Conservation (phyloP, 164 flowering plant genomes). For the Nelumbo lutea region DNA sequence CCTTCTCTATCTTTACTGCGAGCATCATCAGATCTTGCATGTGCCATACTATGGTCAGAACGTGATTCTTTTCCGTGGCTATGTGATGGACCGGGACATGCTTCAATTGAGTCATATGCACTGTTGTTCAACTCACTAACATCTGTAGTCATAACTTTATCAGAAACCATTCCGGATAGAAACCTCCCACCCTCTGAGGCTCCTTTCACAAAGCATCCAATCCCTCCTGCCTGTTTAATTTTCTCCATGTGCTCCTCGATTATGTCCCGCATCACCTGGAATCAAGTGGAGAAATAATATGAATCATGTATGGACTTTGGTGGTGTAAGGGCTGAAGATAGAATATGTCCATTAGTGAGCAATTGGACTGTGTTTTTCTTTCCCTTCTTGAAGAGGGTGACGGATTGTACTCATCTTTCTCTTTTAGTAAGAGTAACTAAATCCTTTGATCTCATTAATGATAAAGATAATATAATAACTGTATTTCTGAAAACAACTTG, state of each 20-base stretch:
- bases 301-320: too few relatives aligned
- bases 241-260: conserved; percentile 89
- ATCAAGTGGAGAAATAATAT: background rate
- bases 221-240: conserved; percentile 69
- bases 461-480: background rate
- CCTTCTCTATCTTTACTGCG: conserved; percentile 9
- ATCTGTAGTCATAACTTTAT: conserved; percentile 8
- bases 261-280: conserved; percentile 75
- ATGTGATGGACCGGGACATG: conserved; percentile 9
- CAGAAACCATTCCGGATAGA: conserved; percentile 18
- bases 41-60: conserved; percentile 11
- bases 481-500: background rate
- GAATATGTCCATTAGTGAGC: too few relatives aligned
- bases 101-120: conserved; percentile 17
- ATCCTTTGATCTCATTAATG: background rate
- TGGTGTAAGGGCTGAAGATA: too few relatives aligned
- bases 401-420: too few relatives aligned
- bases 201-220: conserved; percentile 53
- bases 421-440: too few relatives aligned
- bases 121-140: conserved; percentile 14
- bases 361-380: too few relatives aligned
- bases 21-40: conserved; percentile 9
- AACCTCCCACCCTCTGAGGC: conserved; percentile 21
- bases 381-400: too few relatives aligned
- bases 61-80: conserved; percentile 15